A percentile compares a stretch with the other conserved stretches of the same genome.
phyloP scores from a whole-genome alignment of 23 red algal species.

The Agarophyton chilense region DNA sequence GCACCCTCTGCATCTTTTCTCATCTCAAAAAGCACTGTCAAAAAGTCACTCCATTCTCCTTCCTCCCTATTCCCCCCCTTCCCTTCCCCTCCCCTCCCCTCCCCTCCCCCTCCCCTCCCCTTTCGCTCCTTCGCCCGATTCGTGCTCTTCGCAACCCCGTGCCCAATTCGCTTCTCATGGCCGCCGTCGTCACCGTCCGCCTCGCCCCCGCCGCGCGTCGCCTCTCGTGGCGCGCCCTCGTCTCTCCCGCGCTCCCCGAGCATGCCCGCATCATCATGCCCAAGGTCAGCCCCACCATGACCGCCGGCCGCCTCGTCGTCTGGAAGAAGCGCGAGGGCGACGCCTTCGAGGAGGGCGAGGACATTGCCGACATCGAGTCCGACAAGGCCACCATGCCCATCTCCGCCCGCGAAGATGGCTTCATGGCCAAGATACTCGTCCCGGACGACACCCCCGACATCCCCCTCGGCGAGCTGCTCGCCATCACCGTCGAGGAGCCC shows the following conservation, averaged over 20 bases:
- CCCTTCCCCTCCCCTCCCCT: neutral
- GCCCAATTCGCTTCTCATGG: too few relatives aligned
- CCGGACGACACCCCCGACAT: slow-evolving; percentile 85
- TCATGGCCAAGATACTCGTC: slow-evolving; percentile 74
- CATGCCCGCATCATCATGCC: slow-evolving; percentile 88
- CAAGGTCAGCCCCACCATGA: slow-evolving; percentile 94
- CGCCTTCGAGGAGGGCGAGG: slow-evolving; percentile 77
- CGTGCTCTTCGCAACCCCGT: too few relatives aligned
- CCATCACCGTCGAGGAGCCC: slow-evolving; percentile 87
- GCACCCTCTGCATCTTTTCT: neutral
- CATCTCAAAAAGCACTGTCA: neutral
- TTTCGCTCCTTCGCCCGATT: too few relatives aligned
- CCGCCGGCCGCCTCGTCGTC: slow-evolving; percentile 76
- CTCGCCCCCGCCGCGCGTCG: slow-evolving; percentile 3
- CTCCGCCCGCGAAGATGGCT: slow-evolving; percentile 62
- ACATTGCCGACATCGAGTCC: slow-evolving; percentile 95
- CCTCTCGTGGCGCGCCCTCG: slow-evolving; percentile 22
- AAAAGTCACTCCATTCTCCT: neutral
- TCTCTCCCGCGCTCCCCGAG: slow-evolving; percentile 64
- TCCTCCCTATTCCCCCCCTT: neutral
- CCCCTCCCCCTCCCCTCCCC: neutral
- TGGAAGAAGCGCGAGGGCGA: slow-evolving; percentile 97
- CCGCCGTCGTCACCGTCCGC: too few relatives aligned
- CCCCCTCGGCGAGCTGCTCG: slow-evolving; percentile 83
- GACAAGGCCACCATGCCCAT: slow-evolving; percentile 94